phyloP scores from a whole-genome alignment of 257 asterid genomes.

The Voacanga thouarsii region DNA sequence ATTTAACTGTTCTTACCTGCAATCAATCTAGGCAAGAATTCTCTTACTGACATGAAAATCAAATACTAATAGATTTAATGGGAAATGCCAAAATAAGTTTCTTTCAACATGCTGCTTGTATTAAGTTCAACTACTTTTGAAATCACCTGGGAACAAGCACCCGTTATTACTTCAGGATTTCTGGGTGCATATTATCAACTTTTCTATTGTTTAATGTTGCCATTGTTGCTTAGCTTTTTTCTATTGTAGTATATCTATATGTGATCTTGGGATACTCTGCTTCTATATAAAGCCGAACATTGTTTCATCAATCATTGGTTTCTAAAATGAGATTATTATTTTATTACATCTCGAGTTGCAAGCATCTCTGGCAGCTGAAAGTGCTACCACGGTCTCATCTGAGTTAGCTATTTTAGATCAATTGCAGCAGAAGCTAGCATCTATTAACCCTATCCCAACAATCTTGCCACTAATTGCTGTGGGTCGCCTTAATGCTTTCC shows the following conservation, averaged over 20 bases:
- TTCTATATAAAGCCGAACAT: too few relatives aligned
- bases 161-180: neutral
- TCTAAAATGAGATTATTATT: neutral
- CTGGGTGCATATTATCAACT: neutral
- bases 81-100: too few relatives aligned
- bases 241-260: neutral
- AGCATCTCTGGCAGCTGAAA: constrained; percentile 2
- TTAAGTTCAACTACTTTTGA: neutral
- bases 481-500: neutral
- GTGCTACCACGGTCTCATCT: neutral
- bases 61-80: too few relatives aligned
- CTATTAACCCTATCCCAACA: constrained; percentile 2
- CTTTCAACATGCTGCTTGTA: neutral
- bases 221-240: neutral
- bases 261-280: neutral
- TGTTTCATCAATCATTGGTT: constrained; percentile 5
- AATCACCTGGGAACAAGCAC: neutral
- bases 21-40: neutral
- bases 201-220: neutral
- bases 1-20: neutral
- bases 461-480: constrained; percentile 5
- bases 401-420: neutral
- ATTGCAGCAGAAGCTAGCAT: constrained; percentile 2
- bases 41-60: neutral
- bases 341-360: constrained; percentile 13